Evolutionary conservation across 2,329 filamentous ascomycete species (phyloP), one percentile per base, ranked within the genome.

Genomic region (Malbranchea zuffiana): DNA sequence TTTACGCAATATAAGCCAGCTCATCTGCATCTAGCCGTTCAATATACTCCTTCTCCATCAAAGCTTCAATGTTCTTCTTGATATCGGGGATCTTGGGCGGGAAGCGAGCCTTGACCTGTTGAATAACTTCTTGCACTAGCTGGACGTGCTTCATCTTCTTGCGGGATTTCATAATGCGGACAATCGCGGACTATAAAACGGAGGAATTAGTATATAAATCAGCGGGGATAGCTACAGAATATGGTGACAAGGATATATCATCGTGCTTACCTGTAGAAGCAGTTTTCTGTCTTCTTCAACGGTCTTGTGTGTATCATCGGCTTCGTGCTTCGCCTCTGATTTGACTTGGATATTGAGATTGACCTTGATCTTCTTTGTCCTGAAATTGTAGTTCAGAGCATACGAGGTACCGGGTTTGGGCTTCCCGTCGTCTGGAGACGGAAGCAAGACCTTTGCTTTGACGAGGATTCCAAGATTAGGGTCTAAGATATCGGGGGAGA

Each of bases 21-120:
- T 95, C 86, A 54, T 96, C 43, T 37, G 84, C 86, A 32, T 96
- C 90, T 41, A 96, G 67, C 40, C 90, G 83, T 69, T 98, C 90
- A 32, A 98, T 75, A 54, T 98, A 98, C 61, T 98, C 90, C 70
- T 98, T 98, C 69, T 98, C 90, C 47, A 98, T 79, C 26, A 98
- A 72, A 47, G 94, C 94, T 63, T 98, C 90, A 58, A 98, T 96
- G 62, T 90, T 95, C 68, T 96, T 98, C 71, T 98, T 98, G 74
- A 98, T 98, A 51, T 98, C 90, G 11, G 76, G 71, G 19, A 98
- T 74, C 65, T 93, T 93, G 26, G 90, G 90, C 40, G 86, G 78
- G 62, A 98, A 98, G 26, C 90, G 83, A 27, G 78, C 79, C 58
- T 82, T 84, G 60, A 98, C 95, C 62, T 96, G 90, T 54, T 80